A percentile compares a stretch with the other conserved stretches of the same genome.
These are phyloP conservation scores for Xylariaceae sp. DNA, from an alignment of 2,329 filamentous ascomycete species.

Conservation along the genomic window DNA sequence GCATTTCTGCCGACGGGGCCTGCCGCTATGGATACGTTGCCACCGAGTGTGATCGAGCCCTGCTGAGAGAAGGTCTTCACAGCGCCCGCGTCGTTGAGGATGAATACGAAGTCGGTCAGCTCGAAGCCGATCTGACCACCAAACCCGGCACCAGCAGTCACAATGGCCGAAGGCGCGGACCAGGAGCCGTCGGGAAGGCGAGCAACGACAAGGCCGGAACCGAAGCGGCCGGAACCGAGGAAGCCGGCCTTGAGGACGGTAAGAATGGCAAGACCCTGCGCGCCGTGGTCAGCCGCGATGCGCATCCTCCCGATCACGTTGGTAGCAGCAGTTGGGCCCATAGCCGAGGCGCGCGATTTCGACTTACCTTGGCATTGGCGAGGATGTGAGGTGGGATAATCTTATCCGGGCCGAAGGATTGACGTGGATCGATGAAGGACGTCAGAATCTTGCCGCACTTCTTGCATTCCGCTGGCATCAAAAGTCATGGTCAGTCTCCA, in stretches of 20 bases:
- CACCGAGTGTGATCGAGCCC: conserved; percentile 84
- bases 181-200: conserved; percentile 69
- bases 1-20: conserved; percentile 92
- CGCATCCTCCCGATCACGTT: not conserved
- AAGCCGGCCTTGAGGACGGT: conserved; percentile 85
- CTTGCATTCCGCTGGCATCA: conserved; percentile 75
- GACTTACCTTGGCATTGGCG: conserved; percentile 74
- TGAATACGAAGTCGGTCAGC: conserved; percentile 93
- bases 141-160: conserved; percentile 72
- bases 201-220: conserved; percentile 74
- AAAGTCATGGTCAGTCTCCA: not conserved
- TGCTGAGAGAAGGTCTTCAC: conserved; percentile 92
- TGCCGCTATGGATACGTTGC: conserved; percentile 92
- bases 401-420: conserved; percentile 93
- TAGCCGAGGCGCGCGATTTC: not conserved
- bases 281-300: conserved; percentile 3
- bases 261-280: conserved; percentile 69
- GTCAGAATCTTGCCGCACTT: conserved; percentile 94
- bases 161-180: conserved; percentile 76
- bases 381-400: conserved; percentile 89
- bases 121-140: conserved; percentile 84
- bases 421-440: conserved; percentile 88
- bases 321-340: not conserved
- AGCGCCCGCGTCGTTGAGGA: conserved; percentile 83
- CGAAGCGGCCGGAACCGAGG: conserved; percentile 73